These are phyloP conservation scores for Diaporthe longicolla DNA, from an alignment of 2,329 filamentous ascomycete genomes.

Conservation along the genomic window DNA sequence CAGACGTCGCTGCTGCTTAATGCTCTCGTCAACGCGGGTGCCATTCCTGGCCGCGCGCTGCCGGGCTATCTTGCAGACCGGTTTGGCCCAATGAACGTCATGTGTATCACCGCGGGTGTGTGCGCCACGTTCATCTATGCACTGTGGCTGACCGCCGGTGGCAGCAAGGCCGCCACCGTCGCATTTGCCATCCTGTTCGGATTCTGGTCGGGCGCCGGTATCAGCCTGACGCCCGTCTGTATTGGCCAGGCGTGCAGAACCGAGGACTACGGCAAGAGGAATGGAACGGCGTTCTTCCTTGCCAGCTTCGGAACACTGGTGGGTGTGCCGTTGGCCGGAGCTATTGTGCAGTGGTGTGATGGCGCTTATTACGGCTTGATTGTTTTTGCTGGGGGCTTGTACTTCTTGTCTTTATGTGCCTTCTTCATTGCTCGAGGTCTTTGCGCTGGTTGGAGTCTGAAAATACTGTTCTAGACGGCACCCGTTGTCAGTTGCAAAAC, in stretches of 20 bases:
- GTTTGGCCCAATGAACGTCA: conserved; percentile 88
- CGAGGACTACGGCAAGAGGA: conserved; percentile 86
- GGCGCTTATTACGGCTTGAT: conserved; percentile 78
- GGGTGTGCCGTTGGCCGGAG: conserved; percentile 80
- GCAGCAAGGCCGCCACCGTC: conserved; percentile 73
- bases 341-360: conserved; percentile 68
- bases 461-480: neutral
- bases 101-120: conserved; percentile 78
- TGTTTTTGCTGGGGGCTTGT: conserved; percentile 73
- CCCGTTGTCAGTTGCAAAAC: neutral
- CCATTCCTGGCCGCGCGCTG: conserved; percentile 82
- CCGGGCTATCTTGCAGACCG: conserved; percentile 85
- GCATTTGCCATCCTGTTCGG: conserved; percentile 84
- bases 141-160: conserved; percentile 80
- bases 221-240: conserved; percentile 86
- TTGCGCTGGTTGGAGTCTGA: conserved; percentile 11
- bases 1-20: conserved; percentile 73
- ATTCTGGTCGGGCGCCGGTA: conserved; percentile 84
- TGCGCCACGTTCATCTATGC: conserved; percentile 74
- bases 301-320: conserved; percentile 82
- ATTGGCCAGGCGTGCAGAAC: conserved; percentile 86
- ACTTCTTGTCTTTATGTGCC: conserved; percentile 54
- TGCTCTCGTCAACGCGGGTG: conserved; percentile 82
- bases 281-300: conserved; percentile 86
- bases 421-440: conserved; percentile 7